Evolutionary conservation across 371 early-diverging fungal genomes (phyloP).

Genomic region (Aphelidium insulamus): DNA sequence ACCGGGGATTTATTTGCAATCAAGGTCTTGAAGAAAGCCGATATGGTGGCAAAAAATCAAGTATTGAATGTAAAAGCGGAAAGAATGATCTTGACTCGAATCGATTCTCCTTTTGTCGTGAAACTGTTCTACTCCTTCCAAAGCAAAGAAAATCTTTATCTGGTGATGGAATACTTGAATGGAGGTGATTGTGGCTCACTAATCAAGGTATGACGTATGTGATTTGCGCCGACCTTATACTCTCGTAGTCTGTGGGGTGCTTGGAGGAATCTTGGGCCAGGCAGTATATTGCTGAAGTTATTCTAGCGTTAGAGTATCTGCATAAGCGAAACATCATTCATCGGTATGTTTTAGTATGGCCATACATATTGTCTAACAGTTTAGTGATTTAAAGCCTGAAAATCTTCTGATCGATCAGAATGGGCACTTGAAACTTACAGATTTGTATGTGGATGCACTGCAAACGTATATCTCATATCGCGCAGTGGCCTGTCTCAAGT

Average conservation of each 20-base stretch:
- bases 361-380: constrained; percentile 1
- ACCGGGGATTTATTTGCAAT: constrained; percentile 77
- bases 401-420: constrained; percentile 69
- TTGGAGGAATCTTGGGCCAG: constrained; percentile 76
- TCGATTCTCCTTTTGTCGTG: constrained; percentile 80
- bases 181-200: constrained; percentile 90
- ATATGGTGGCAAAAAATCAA: constrained; percentile 81
- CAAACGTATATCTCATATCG: no score
- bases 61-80: constrained; percentile 75
- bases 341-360: constrained; percentile 21
- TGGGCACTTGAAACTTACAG: constrained; percentile 83
- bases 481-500: constrained; percentile 73
- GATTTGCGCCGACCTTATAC: neutral
- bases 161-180: constrained; percentile 88
- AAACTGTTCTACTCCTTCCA: constrained; percentile 84
- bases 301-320: constrained; percentile 74
- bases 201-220: constrained; percentile 25
- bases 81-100: constrained; percentile 56
- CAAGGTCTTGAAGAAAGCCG: constrained; percentile 66
- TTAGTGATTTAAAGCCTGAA: constrained; percentile 69
- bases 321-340: constrained; percentile 64
- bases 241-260: constrained; percentile 26
- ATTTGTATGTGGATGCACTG: no score
- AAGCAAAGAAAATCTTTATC: constrained; percentile 64
- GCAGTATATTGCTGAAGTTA: constrained; percentile 84